Evolutionary conservation across 306 rosid genomes (phyloP), one percentile per base, ranked within the genome.

Genomic region (Notholithocarpus densiflorus): DNA sequence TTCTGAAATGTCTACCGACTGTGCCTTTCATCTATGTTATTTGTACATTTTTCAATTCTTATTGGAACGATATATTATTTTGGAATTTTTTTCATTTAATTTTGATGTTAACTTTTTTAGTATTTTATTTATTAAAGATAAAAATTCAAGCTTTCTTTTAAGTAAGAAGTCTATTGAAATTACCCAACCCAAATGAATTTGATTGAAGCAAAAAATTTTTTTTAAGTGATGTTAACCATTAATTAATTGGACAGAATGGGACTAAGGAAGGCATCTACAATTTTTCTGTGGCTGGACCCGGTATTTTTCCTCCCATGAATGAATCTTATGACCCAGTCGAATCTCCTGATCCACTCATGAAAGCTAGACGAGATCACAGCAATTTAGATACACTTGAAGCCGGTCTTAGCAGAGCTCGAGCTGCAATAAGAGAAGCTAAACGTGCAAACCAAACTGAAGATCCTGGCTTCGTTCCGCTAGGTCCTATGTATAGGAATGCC

Each of bases 401-500:
- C 2, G 85, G 84, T 55, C 90, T 93, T n/a, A 56, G 79, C 59
- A 83, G 90, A 89, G 96, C 92, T 59, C 87, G 99, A 81, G 85
- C 86, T 5, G 93, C 92, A 20, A 93, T 95, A 70, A 88, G 85
- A 77, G 92, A 89, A 75, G 96, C 98, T 14, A 88, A 73, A 79
- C 65, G 74, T 60, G 80, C 73, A 31, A 90, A 88, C 52, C 89
- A 82, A 86, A 77, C 94, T 0, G 83, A 80, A 5, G 97, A 93
- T 75, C 69, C 62, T 0, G 96, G 93, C 48, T 89, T 82, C 54
- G 83, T 86, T 57, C 99, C 99, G 0, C 12, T 48, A 1, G 99
- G 99, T 24, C 99, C 99, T 62, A 95, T 90, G 89, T 95, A 95
- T 57, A 62, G 89, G 82, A 87, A 91, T 78, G 87, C 97, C 75